A percentile compares a stretch with the other conserved stretches of the same genome.
Evolutionary conservation across 805 yeast species (phyloP).

Genomic region (Pichia occidentalis): DNA sequence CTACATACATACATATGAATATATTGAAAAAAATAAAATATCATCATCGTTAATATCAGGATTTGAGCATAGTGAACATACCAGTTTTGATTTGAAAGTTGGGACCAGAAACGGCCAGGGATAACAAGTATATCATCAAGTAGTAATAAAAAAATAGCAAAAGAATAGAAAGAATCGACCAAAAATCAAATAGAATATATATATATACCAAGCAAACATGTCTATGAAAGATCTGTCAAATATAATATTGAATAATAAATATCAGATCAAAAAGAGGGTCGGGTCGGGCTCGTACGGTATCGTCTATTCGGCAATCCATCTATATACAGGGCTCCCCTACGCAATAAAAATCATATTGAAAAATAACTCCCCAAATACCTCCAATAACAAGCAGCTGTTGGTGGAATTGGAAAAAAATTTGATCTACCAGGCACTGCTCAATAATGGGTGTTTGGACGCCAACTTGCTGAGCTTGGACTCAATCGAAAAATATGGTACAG

Average conservation of each 20-base stretch:
- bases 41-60: too few relatives aligned
- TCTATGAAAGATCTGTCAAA: constrained; percentile 27
- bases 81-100: too few relatives aligned
- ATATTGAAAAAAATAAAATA: too few relatives aligned
- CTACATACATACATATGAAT: too few relatives aligned
- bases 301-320: constrained; percentile 63
- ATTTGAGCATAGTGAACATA: too few relatives aligned
- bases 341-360: constrained; percentile 72
- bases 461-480: constrained; percentile 32
- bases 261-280: constrained; percentile 42
- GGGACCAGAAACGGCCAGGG: too few relatives aligned
- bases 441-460: constrained; percentile 24
- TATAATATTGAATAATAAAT: constrained; percentile 31
- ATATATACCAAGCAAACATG: constrained; percentile 1
- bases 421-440: constrained; percentile 19
- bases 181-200: too few relatives aligned
- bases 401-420: constrained; percentile 26
- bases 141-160: too few relatives aligned
- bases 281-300: constrained; percentile 88
- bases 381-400: constrained; percentile 27
- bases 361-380: constrained; percentile 30
- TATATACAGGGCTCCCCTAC: constrained; percentile 39
- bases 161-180: too few relatives aligned
- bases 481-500: constrained; percentile 29
- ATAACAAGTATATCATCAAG: too few relatives aligned